These are phyloP conservation scores for Phaeosphaeria sp. DNA, from an alignment of 2,329 filamentous ascomycete species.

Conservation along the genomic window DNA sequence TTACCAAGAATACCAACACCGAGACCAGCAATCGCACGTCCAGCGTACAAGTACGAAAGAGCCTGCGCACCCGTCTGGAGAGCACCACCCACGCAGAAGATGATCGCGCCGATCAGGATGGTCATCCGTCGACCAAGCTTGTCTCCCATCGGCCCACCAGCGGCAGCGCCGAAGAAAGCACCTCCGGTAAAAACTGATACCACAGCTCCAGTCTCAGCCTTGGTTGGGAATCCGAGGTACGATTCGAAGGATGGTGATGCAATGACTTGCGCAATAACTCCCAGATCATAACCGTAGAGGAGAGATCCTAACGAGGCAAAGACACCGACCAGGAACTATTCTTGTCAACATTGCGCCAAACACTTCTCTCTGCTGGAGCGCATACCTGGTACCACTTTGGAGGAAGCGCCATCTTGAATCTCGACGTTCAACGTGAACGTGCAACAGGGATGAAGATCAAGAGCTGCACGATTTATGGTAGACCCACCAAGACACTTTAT, in stretches of 20 bases:
- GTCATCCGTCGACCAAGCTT: slow-evolving; percentile 72
- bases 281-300: slow-evolving; percentile 66
- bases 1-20: slow-evolving; percentile 63
- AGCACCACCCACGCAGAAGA: slow-evolving; percentile 75
- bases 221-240: slow-evolving; percentile 48
- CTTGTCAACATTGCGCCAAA: not conserved
- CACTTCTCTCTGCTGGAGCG: not conserved
- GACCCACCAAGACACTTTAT: slow-evolving; percentile 27
- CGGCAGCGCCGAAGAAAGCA: slow-evolving; percentile 72
- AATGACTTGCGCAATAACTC: slow-evolving; percentile 66
- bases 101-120: slow-evolving; percentile 72
- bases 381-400: slow-evolving; percentile 65
- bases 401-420: slow-evolving; percentile 57
- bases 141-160: slow-evolving; percentile 70
- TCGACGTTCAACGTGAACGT: slow-evolving; percentile 7
- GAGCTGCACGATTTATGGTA: not conserved
- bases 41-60: slow-evolving; percentile 70
- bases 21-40: slow-evolving; percentile 72
- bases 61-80: slow-evolving; percentile 73
- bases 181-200: slow-evolving; percentile 80
- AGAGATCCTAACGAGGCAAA: slow-evolving; percentile 67
- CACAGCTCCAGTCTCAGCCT: slow-evolving; percentile 67
- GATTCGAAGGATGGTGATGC: slow-evolving; percentile 51
- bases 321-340: slow-evolving; percentile 63
- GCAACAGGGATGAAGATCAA: slow-evolving; percentile 4